Conservation (phyloP, 2,329 filamentous ascomycete genomes). For the Zasmidium angulare region DNA sequence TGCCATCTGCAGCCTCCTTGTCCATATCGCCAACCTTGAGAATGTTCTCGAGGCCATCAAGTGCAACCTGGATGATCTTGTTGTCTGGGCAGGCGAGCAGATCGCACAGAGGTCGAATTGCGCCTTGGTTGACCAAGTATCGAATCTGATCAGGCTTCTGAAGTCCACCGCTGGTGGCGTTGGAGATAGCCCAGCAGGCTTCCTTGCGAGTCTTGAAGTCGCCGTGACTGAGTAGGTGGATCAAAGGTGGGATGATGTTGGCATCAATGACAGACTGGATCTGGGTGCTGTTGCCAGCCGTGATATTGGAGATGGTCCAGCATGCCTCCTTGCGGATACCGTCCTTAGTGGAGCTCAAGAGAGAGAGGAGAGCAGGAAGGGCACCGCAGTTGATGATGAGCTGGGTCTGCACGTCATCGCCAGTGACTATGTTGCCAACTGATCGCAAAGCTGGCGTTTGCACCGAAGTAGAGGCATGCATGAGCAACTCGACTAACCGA, state of each 20-base stretch:
- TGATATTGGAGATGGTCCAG: constrained; percentile 99
- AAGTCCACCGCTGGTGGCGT: constrained; percentile 93
- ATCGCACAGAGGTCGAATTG: constrained; percentile 96
- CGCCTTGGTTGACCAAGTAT: constrained; percentile 88
- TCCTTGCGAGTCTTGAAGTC: constrained; percentile 99
- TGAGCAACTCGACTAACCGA: constrained; percentile 91
- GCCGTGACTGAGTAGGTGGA: constrained; percentile 92
- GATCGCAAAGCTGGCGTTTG: constrained; percentile 96
- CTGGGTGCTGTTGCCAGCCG: constrained; percentile 94
- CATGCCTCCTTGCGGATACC: constrained; percentile 99
- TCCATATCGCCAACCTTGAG: constrained; percentile 99
- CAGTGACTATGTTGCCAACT: constrained; percentile 97
- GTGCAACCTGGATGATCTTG: constrained; percentile 98
- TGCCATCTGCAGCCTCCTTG: constrained; percentile 80
- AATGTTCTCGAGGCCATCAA: constrained; percentile 98
- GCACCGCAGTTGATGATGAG: constrained; percentile 99
- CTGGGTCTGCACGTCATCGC: constrained; percentile 97
- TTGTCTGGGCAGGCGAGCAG: constrained; percentile 95
- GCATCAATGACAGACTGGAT: constrained; percentile 96
- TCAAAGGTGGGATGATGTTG: constrained; percentile 93
- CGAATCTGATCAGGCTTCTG: constrained; percentile 99
- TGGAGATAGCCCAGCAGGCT: constrained; percentile 99
- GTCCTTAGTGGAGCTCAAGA: constrained; percentile 95
- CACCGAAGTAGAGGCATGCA: constrained; percentile 97
- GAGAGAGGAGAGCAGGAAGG: constrained; percentile 84